phyloP scores from a whole-genome alignment of 2,329 filamentous ascomycete genomes.

The Epicoccum nigrum region DNA sequence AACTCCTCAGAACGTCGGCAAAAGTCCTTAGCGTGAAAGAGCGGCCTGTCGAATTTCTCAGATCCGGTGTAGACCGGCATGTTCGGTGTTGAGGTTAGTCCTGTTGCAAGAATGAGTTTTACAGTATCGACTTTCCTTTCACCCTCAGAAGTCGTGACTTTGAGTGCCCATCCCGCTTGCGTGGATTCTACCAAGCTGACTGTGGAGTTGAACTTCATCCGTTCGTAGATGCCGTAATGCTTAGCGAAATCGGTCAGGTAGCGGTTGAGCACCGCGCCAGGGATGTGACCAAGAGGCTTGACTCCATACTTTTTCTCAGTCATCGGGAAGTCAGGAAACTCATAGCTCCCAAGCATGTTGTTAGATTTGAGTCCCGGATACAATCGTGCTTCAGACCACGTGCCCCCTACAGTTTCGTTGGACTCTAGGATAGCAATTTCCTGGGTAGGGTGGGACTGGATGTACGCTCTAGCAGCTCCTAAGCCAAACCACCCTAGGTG shows the following conservation, averaged over 20 bases:
- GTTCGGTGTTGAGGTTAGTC: constrained; percentile 63
- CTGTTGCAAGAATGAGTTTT: constrained; percentile 67
- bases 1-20: constrained; percentile 47
- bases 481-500: constrained; percentile 7
- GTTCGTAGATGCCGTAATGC: constrained; percentile 5
- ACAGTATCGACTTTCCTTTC: constrained; percentile 24
- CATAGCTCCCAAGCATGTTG: constrained; percentile 11
- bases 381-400: constrained; percentile 5
- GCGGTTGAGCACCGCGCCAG: constrained; percentile 3
- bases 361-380: constrained; percentile 7
- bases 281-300: constrained; percentile 7
- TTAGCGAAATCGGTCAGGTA: constrained; percentile 9
- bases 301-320: constrained; percentile 8
- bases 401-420: constrained; percentile 1
- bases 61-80: constrained; percentile 57
- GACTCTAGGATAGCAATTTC: constrained; percentile 1
- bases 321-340: constrained; percentile 12
- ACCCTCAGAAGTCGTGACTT: background rate
- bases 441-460: constrained; percentile 2
- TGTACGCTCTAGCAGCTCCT: constrained; percentile 1
- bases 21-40: constrained; percentile 65
- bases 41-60: constrained; percentile 54
- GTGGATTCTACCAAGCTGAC: constrained; percentile 5
- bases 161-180: background rate
- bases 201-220: background rate